Evolutionary conservation across 192 early-diverging fungal genomes (phyloP).

Genomic region (Coemansia sp.): DNA sequence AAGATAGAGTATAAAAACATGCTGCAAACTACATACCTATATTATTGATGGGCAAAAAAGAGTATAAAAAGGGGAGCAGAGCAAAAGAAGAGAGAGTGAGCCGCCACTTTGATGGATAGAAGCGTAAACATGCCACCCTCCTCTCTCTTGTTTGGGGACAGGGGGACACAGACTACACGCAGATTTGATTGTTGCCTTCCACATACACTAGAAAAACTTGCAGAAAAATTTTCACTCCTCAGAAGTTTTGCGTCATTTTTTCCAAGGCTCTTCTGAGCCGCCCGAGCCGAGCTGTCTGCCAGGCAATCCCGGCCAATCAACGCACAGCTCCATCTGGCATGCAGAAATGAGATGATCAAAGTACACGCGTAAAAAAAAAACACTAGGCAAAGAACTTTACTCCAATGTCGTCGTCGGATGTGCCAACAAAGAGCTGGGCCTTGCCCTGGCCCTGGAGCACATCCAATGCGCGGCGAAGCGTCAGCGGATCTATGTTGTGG

Average conservation of each 20-base stretch:
- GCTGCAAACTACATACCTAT: conserved; percentile 1
- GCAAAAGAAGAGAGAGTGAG: background rate
- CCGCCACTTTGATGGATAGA: background rate
- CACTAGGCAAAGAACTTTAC: conserved; percentile 76
- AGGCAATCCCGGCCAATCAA: too few relatives aligned
- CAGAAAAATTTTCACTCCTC: background rate
- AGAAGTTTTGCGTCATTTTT: too few relatives aligned
- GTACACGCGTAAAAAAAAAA: background rate
- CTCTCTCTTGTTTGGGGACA: background rate
- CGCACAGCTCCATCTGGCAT: background rate
- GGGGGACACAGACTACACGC: background rate
- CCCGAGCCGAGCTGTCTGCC: too few relatives aligned
- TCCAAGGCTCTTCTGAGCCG: background rate
- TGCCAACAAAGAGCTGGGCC: conserved; percentile 72
- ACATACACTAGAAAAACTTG: background rate
- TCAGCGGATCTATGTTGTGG: conserved; percentile 65
- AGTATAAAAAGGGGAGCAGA: background rate
- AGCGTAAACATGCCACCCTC: background rate
- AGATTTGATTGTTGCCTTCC: background rate
- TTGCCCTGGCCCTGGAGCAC: conserved; percentile 77
- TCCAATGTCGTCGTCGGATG: conserved; percentile 68
- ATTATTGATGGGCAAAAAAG: background rate
- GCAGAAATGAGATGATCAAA: background rate
- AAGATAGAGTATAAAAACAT: background rate
- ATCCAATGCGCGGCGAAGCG: conserved; percentile 77